These are phyloP conservation scores for Mucor indicus DNA, from an alignment of 371 early-diverging fungal species.

Conservation along the genomic window DNA sequence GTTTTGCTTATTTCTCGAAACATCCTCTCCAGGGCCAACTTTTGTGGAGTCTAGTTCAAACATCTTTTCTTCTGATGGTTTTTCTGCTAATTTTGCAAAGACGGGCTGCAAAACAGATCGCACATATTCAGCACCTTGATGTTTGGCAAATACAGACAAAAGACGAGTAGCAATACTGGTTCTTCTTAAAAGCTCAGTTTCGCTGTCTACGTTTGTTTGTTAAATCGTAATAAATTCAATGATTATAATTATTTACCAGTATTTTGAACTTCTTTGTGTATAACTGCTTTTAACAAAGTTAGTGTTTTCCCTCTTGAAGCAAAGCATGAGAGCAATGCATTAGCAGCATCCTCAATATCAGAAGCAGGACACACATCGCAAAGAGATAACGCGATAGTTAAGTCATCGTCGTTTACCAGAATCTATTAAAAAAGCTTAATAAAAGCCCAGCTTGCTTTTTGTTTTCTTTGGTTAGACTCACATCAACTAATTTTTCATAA, in stretches of 20 bases:
- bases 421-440: constrained; percentile 28
- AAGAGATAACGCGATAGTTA: constrained; percentile 76
- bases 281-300: constrained; percentile 74
- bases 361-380: constrained; percentile 85
- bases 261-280: constrained; percentile 79
- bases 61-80: constrained; percentile 47
- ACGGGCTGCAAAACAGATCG: constrained; percentile 76
- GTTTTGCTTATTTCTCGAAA: constrained; percentile 73
- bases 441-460: not conserved
- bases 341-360: constrained; percentile 86
- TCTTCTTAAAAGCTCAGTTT: constrained; percentile 85
- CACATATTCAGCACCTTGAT: constrained; percentile 82
- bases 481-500: constrained; percentile 74
- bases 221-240: not conserved
- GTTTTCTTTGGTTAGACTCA: constrained; percentile 18
- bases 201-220: constrained; percentile 48
- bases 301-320: constrained; percentile 72
- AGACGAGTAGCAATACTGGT: constrained; percentile 90
- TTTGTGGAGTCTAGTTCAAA: constrained; percentile 86
- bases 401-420: constrained; percentile 59
- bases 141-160: constrained; percentile 79
- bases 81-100: constrained; percentile 53
- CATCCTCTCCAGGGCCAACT: constrained; percentile 62
- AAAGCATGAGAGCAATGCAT: constrained; percentile 76
- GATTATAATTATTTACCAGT: constrained; percentile 50